Conservation (phyloP, 805 yeast genomes). For the Isabelozyma heimii region DNA sequence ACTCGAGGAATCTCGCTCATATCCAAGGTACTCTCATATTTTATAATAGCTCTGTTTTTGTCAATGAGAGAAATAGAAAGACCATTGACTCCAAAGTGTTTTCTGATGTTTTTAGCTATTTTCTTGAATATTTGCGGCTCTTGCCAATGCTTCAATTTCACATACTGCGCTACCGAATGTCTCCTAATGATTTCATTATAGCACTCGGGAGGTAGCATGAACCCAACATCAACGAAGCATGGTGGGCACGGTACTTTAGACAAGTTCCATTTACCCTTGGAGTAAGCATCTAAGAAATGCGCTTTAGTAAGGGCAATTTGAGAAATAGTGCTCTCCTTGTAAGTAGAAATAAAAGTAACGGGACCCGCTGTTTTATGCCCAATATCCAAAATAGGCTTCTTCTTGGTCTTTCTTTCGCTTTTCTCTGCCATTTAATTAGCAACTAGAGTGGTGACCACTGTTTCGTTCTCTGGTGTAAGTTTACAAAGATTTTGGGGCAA, state of each 20-base stretch:
- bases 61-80: conserved; percentile 60
- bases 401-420: background rate
- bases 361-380: background rate
- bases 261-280: conserved; percentile 54
- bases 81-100: conserved; percentile 46
- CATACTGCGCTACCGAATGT: conserved; percentile 40
- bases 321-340: conserved; percentile 12
- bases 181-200: conserved; percentile 47
- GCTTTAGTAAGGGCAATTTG: conserved; percentile 39
- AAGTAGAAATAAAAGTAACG: conserved; percentile 15
- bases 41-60: conserved; percentile 45
- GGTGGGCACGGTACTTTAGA: conserved; percentile 56
- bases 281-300: conserved; percentile 56
- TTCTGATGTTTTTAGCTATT: conserved; percentile 35
- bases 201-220: conserved; percentile 60
- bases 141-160: conserved; percentile 49
- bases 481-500: background rate
- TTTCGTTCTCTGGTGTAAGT: background rate
- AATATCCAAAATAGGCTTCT: background rate
- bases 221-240: conserved; percentile 42
- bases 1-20: conserved; percentile 51
- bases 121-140: conserved; percentile 36
- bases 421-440: background rate
- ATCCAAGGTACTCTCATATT: conserved; percentile 47
- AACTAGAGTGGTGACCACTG: background rate